These are phyloP conservation scores for Groenewaldozyma tartarivorans DNA, from an alignment of 805 yeast genomes.

Conservation along the genomic window DNA sequence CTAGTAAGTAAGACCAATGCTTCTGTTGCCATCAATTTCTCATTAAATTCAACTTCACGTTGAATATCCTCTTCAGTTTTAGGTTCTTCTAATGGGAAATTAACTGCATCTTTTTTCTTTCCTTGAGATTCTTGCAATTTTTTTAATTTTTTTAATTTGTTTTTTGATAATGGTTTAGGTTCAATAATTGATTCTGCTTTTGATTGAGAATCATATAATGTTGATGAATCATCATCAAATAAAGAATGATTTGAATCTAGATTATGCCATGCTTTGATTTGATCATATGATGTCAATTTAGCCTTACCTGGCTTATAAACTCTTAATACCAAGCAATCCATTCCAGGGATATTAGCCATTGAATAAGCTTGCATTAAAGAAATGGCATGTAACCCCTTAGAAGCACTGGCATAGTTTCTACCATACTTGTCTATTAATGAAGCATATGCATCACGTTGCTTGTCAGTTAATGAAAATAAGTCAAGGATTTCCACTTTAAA, in stretches of 20 bases:
- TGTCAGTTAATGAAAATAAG: slow-evolving; percentile 16
- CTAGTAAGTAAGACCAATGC: slow-evolving; percentile 33
- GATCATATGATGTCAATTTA: slow-evolving; percentile 17
- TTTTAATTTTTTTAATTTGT: slow-evolving; percentile 22
- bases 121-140: slow-evolving; percentile 20
- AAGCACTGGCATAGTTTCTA: slow-evolving; percentile 22
- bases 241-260: not conserved
- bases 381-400: slow-evolving; percentile 26
- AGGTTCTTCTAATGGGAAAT: slow-evolving; percentile 14
- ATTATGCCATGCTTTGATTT: slow-evolving; percentile 23
- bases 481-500: slow-evolving; percentile 25
- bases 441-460: slow-evolving; percentile 25
- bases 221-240: slow-evolving; percentile 20
- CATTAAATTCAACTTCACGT: slow-evolving; percentile 25
- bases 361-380: slow-evolving; percentile 26
- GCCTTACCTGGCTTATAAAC: slow-evolving; percentile 20
- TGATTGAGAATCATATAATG: slow-evolving; percentile 1
- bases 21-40: slow-evolving; percentile 31
- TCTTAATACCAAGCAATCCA: slow-evolving; percentile 26
- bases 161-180: slow-evolving; percentile 21
- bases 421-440: slow-evolving; percentile 25
- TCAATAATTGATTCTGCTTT: slow-evolving; percentile 2
- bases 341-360: slow-evolving; percentile 18
- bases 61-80: slow-evolving; percentile 20
- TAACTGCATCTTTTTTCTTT: slow-evolving; percentile 11